Evolutionary conservation across 2,329 filamentous ascomycete species (phyloP), one percentile per base, ranked within the genome.

Genomic region (Aspergillus thermomutatus): DNA sequence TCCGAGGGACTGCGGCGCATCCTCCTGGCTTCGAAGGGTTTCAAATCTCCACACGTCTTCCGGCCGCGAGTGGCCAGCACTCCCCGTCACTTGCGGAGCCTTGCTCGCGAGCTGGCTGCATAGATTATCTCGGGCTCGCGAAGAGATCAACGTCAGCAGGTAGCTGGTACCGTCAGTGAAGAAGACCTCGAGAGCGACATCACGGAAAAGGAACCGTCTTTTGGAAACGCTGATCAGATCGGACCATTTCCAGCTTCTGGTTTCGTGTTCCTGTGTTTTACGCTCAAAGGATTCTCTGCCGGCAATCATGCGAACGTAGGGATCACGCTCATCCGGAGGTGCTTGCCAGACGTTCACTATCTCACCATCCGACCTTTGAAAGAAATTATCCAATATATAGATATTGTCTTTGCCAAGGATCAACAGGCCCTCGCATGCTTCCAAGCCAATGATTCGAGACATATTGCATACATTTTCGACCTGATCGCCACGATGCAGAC

Each of bases 331-430:
- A 64, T 97, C 92, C 1, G 84, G 79, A 0, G 93, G 92, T 2
- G 94, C 95, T 74, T 97, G 92, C 85, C 90, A 93, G 8, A 96
- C 92, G 66, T 96, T 93, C 57, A 99, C 91, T 68, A 99, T 97
- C 71, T 99, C 95, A 11, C 93, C 93, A 68, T 97, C 94, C 2
- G 90, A 87, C 61, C 93, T 87, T 69, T 97, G 93, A 71, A 99
- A 97, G 68, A 96, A 93, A 65, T 94, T 93, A 75, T 99, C 94
- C 74, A 97, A 89, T 64, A 99, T 88, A 70, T 99, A 99, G 17
- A 99, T 82, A 49, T 87, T 89, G 65, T 93, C 89, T 72, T 96
- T 96, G 19, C 94, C 94, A 43, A 97, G 83, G 54, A 99, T 95
- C 34, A 99, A 80, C 45, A 99, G 87, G 7, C 94, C 94, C 72